These are phyloP conservation scores for Dothiorella sarmentorum DNA, from an alignment of 2,329 filamentous ascomycete species.

Conservation along the genomic window DNA sequence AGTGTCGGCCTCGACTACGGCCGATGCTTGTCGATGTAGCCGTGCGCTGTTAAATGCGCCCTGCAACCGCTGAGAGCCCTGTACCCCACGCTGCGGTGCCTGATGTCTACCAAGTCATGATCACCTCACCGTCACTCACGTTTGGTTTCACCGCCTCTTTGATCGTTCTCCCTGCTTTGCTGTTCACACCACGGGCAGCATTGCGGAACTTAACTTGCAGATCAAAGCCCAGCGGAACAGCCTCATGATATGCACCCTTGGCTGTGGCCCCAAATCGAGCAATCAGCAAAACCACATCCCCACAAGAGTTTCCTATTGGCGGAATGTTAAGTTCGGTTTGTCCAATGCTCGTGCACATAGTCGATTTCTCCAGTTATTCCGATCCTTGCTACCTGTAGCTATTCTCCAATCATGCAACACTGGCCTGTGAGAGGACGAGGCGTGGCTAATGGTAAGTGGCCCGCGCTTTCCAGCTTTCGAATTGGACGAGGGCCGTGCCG, in stretches of 20 bases:
- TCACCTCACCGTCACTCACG: background rate
- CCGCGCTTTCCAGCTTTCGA: conserved; percentile 1
- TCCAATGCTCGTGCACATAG: background rate
- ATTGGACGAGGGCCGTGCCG: background rate
- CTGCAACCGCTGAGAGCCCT: background rate
- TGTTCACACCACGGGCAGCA: background rate
- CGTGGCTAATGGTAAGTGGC: conserved; percentile 11
- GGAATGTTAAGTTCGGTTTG: background rate
- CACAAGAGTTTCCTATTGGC: background rate
- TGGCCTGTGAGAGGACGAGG: background rate
- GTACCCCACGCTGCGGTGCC: background rate
- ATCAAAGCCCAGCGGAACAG: background rate
- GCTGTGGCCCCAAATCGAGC: background rate
- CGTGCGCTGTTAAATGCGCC: background rate
- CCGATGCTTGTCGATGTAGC: too few species aligned
- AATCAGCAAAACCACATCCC: background rate
- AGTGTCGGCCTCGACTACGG: too few species aligned
- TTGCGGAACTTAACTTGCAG: conserved; percentile 4
- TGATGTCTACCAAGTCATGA: background rate
- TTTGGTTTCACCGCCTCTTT: background rate
- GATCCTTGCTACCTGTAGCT: conserved; percentile 3
- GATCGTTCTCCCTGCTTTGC: background rate
- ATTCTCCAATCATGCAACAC: background rate
- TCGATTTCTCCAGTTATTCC: conserved; percentile 1
- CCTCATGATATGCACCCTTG: background rate